Evolutionary conservation across 805 yeast genomes (phyloP).

Genomic region (Metahyphopichia silvanorum): DNA sequence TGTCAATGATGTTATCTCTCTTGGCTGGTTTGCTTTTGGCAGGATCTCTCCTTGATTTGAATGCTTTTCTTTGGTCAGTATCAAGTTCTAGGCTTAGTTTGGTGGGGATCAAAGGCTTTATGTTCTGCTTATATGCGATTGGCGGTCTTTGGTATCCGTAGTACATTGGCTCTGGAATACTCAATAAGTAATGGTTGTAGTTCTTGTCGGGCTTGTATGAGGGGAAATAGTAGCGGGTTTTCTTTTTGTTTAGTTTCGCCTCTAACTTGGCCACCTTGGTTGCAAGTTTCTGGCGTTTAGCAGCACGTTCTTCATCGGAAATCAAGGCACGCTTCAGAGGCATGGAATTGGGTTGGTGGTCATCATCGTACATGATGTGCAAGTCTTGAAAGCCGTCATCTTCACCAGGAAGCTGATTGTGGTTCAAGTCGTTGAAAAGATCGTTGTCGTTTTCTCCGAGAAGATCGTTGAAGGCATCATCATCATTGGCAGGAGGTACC

Average conservation of each 20-base stretch:
- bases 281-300: conserved; percentile 27
- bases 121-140: conserved; percentile 24
- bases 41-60: conserved; percentile 30
- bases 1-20: conserved; percentile 8
- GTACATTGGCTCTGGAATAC: conserved; percentile 57
- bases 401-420: conserved; percentile 10
- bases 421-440: conserved; percentile 13
- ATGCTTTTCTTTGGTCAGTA: conserved; percentile 54
- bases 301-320: conserved; percentile 16
- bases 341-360: conserved; percentile 1
- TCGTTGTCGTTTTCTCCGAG: conserved; percentile 11
- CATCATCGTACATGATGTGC: conserved; percentile 19
- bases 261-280: conserved; percentile 27
- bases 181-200: conserved; percentile 62
- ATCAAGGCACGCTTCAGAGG: conserved; percentile 14
- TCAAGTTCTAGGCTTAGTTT: conserved; percentile 60
- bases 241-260: conserved; percentile 18
- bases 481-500: conserved; percentile 35
- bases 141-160: conserved; percentile 53
- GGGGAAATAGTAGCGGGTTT: conserved; percentile 56
- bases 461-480: conserved; percentile 12
- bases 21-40: conserved; percentile 1
- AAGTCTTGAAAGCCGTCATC: conserved; percentile 24
- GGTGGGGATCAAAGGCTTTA: conserved; percentile 54
- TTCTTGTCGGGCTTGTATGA: conserved; percentile 53